Base-by-base conservation (phyloP, 78 protist species). In the Speleostelium caveatum region DNA sequence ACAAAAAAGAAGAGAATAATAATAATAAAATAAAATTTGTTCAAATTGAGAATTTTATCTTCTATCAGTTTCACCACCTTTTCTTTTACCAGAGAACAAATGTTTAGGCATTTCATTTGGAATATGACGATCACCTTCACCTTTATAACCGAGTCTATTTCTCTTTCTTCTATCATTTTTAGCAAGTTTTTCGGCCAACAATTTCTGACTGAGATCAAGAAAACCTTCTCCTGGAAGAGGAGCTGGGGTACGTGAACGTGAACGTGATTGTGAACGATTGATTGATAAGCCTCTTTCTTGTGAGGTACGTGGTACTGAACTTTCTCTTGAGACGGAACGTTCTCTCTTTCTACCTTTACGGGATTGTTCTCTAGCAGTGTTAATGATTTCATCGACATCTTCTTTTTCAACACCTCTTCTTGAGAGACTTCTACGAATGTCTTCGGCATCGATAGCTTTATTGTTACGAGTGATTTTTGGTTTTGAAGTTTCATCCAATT, bases 41-140 rank as follows among this genome's bases (percentile, higher is more conserved):
- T 36, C 41, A n/a, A n/a, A n/a, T n/a, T n/a, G n/a, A n/a, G n/a
- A n/a, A n/a, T n/a, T 59, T 93, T 95, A 98, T 21, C 99, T 95
- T n/a, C 96, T 78, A 63, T 96, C 98, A 2, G 78, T 86, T 69
- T 28, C 96, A 66, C 99, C 99, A 41, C 30, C 38, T 26, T 91
- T 75, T 72, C 98, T 86, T 98, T 98, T 98, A 63, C 99, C 99
- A 1, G 98, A 16, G 94, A 89, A 95, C 63, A 98, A 53, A 59
- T 95, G 98, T 78, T 97, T 97, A 33, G 99, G 99, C 97, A 61
- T 97, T 49, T 30, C 10, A 93, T 42, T 41, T 39, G 17, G 55
- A 51, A 96, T 75, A 63, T 62, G 89, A 19, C 97, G 94, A 73
- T 98, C 99, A 56, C 96, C 75, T 85, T 98, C 99, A 59, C 99